These are phyloP conservation scores for Vitellaria paradoxa DNA, from an alignment of 179 eudicot genomes.

Conservation along the genomic window DNA sequence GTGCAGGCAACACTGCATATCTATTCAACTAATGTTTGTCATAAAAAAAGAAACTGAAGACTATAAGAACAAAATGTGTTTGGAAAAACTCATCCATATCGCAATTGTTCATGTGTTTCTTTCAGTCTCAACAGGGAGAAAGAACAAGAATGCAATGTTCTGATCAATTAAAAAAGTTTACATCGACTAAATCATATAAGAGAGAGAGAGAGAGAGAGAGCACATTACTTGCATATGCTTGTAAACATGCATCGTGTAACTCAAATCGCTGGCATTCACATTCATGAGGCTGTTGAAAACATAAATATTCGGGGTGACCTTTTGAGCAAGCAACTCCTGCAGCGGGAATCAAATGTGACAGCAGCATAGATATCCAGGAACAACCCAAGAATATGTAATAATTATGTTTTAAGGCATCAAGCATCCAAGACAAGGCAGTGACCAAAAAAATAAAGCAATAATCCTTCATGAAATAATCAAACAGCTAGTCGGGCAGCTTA, in stretches of 20 bases:
- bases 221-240: conserved; percentile 77
- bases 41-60: neutral
- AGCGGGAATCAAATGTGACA: conserved; percentile 19
- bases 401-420: neutral
- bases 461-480: neutral
- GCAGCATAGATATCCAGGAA: conserved; percentile 16
- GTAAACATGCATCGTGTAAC: conserved; percentile 68
- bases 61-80: neutral
- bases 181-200: neutral
- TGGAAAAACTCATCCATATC: neutral
- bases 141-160: neutral
- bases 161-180: too few species aligned
- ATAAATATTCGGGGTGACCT: conserved; percentile 70
- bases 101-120: neutral
- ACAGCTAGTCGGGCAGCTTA: neutral
- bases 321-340: conserved; percentile 71
- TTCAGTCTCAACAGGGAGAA: neutral
- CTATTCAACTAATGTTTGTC: neutral
- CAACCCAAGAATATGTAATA: neutral
- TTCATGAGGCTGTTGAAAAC: conserved; percentile 98
- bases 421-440: neutral
- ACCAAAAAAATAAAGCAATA: neutral
- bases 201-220: conserved; percentile 20
- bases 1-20: neutral
- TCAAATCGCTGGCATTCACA: conserved; percentile 81